These are phyloP conservation scores for Excoecaria agallocha DNA, from an alignment of 345 rosid genomes.

Conservation along the genomic window DNA sequence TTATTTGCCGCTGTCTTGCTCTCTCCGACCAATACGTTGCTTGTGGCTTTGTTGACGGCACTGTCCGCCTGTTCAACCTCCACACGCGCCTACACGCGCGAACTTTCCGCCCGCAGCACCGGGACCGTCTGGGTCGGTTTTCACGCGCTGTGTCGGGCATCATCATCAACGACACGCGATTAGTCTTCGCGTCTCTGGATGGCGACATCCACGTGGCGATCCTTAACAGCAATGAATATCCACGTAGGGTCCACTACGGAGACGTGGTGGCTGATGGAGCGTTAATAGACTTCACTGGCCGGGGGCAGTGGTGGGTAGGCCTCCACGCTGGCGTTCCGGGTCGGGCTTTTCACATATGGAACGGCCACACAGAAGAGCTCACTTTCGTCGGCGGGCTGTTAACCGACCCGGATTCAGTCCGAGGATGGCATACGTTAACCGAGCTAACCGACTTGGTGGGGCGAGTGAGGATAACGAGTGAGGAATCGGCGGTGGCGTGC, in stretches of 20 bases:
- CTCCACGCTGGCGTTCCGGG: slow-evolving; percentile 77
- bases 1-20: slow-evolving; percentile 69
- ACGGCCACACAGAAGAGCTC: slow-evolving; percentile 45
- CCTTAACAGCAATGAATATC: slow-evolving; percentile 26
- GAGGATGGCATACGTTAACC: slow-evolving; percentile 73
- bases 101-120: slow-evolving; percentile 57
- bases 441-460: slow-evolving; percentile 64
- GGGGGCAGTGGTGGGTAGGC: slow-evolving; percentile 85
- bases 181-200: slow-evolving; percentile 67
- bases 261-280: slow-evolving; percentile 67
- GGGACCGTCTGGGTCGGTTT: slow-evolving; percentile 64
- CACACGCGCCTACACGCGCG: slow-evolving; percentile 49
- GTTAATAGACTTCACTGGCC: slow-evolving; percentile 74
- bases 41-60: slow-evolving; percentile 81
- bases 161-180: slow-evolving; percentile 35
- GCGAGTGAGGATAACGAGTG: slow-evolving; percentile 53
- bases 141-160: slow-evolving; percentile 81
- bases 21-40: slow-evolving; percentile 79
- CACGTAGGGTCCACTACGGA: slow-evolving; percentile 57
- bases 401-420: slow-evolving; percentile 65
- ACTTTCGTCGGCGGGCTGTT: slow-evolving; percentile 53
- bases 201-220: slow-evolving; percentile 78
- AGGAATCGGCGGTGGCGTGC: slow-evolving; percentile 67
- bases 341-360: slow-evolving; percentile 79
- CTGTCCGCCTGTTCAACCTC: slow-evolving; percentile 70